Base-by-base conservation (phyloP, 768 basidiomycete species). In the Russula sp. region DNA sequence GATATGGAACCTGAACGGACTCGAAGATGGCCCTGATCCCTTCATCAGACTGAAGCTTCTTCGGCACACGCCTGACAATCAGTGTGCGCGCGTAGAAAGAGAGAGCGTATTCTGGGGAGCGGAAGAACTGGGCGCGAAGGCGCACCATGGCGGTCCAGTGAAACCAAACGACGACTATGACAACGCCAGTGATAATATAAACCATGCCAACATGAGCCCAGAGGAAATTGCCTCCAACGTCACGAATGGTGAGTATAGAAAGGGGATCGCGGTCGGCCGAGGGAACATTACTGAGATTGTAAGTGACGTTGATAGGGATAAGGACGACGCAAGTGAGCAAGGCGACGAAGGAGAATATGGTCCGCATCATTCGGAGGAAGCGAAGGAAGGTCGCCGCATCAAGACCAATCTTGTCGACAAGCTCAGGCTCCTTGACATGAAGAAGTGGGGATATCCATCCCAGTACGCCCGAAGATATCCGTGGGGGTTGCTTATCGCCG, bases 61-160 rank as follows among this genome's bases (percentile, higher is more conserved):
- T 90, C 22, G 87, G 84, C 8, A 98, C 90, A 63, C 82, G 81
- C 20, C 81, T 83, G 64, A 95, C 81, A 72, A 91, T 84, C 56
- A 99, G 81, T 0, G 96, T 98, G 41, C 97, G 84, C 1, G 95
- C 92, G 70, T 97, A 94, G 79, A 98, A 97, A 2, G 89, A 88
- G 64, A 87, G 81, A 54, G 87, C 79, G 74, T 97, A 95, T 69
- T 91, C 90, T 8, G 90, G 87, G 3, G 89, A 91, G 64, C 88
- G 85, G 78, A 94, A 98, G 90, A 93, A 99, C 38, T 80, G 77
- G 65, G 82, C 80, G 3, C 96, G 87, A 1, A 99, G 83, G 46
- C 74, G 76, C 55, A 98, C 77, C 81, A 98, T 91, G 48, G 77
- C 76, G 49, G 73, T 78, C 91, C 90, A 93, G 71, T 96, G 84